phyloP scores from a whole-genome alignment of 495 filamentous ascomycete species.

The Haplographium delicatum region DNA sequence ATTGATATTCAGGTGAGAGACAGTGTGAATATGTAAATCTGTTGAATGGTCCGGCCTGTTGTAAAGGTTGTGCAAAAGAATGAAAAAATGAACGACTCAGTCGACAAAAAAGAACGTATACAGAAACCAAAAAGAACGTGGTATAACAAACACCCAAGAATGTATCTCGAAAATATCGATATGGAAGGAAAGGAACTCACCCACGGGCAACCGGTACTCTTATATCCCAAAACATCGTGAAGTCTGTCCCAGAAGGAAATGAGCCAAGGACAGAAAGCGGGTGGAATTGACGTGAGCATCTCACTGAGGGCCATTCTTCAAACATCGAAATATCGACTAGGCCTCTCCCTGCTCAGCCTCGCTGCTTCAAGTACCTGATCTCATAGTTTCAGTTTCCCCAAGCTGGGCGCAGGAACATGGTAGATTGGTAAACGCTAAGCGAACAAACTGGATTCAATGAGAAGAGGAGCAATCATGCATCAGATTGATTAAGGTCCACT shows the following conservation, averaged over 20 bases:
- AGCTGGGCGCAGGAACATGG: slow-evolving; percentile 1
- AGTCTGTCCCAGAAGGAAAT: slow-evolving; percentile 9
- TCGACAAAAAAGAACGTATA: slow-evolving; percentile 23
- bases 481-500: slow-evolving; percentile 12
- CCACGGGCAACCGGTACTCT: neutral
- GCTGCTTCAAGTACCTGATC: slow-evolving; percentile 16
- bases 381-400: slow-evolving; percentile 23
- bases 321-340: slow-evolving; percentile 13
- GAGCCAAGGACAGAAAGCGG: slow-evolving; percentile 9
- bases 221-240: slow-evolving; percentile 15
- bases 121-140: slow-evolving; percentile 15
- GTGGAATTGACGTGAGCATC: slow-evolving; percentile 7
- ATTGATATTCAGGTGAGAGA: slow-evolving; percentile 3
- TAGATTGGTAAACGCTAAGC: slow-evolving; percentile 3
- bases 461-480: slow-evolving; percentile 6
- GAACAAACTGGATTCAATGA: neutral
- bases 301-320: slow-evolving; percentile 9
- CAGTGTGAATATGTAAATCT: slow-evolving; percentile 7
- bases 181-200: slow-evolving; percentile 3
- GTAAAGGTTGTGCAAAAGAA: slow-evolving; percentile 13
- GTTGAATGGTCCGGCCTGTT: slow-evolving; percentile 16
- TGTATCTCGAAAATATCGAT: slow-evolving; percentile 25
- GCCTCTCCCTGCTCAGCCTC: slow-evolving; percentile 17
- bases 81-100: slow-evolving; percentile 20
- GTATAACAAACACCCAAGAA: slow-evolving; percentile 21